phyloP scores from a whole-genome alignment of 768 basidiomycete species.

The Boletus sp. region DNA sequence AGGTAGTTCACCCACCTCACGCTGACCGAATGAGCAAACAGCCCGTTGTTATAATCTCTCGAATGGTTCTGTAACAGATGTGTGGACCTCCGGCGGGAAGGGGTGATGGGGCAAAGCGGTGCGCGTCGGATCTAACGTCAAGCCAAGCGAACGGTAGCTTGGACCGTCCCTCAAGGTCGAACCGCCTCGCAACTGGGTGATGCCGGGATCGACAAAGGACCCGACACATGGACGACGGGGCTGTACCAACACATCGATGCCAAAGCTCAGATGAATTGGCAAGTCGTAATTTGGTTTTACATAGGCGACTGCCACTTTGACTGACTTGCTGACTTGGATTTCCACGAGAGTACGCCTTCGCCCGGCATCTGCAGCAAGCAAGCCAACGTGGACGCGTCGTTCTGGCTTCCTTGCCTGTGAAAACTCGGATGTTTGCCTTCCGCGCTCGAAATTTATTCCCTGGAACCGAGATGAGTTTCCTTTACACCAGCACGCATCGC shows the following conservation, averaged over 20 bases:
- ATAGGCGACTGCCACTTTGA: not conserved
- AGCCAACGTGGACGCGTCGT: not conserved
- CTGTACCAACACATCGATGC: not conserved
- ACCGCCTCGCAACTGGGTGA: not conserved
- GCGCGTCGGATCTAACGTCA: not conserved
- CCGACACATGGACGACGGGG: not conserved
- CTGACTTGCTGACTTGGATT: not conserved
- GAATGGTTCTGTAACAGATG: no score
- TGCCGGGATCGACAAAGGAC: not conserved
- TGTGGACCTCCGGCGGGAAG: not conserved
- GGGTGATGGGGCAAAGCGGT: not conserved
- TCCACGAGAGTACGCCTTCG: not conserved
- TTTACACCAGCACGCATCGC: no score
- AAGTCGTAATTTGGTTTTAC: not conserved
- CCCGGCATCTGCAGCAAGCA: not conserved
- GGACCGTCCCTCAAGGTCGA: not conserved
- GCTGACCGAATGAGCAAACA: not conserved
- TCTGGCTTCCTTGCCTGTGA: not conserved
- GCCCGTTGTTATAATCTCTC: not conserved
- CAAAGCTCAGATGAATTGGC: not conserved
- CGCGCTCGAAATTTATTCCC: not conserved
- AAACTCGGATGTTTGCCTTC: not conserved
- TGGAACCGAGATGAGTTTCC: not conserved
- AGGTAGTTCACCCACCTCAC: not conserved
- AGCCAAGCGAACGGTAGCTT: not conserved